Base-by-base conservation (phyloP, 768 basidiomycete genomes). In the Megacollybia marginata region DNA sequence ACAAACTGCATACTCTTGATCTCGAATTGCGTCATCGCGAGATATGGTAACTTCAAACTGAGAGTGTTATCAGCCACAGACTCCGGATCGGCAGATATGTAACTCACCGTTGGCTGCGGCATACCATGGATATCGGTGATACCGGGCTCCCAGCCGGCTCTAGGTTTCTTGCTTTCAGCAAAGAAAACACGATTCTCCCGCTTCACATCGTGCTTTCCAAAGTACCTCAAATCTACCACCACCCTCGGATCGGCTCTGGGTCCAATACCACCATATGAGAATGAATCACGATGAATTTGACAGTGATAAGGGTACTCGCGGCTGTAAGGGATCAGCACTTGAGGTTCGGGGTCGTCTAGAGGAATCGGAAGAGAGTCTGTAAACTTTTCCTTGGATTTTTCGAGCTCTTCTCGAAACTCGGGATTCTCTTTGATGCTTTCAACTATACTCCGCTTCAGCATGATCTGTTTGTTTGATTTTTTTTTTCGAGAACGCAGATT, bases 221-320 rank as follows among this genome's bases (percentile, higher is more conserved):
- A 13, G 46, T 38, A 40, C 38, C 62, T 52, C 31, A 60, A 54
- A 57, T 66, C 67, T 40, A 67, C 66, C 43, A 67, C 59, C 16
- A 63, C 44, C 2, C 67, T 62, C 5, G 59, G 45, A 48, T 69
- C 66, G 9, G 62, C 60, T 9, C 32, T 46, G 9, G 56, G 55
- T 2, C 60, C 67, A 34, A 59, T 55, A 5, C 57, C 65, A 47
- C 67, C 67, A 51, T 69, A 68, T 34, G 52, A 53, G 53, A 69
- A 69, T 5, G 66, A 65, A 48, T 68, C 67, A 35, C 65, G 63
- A 40, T 69, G 66, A 32, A 69, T 64, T 52, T 67, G 62, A 19
- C 57, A 54, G 55, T 67, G 65, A 60, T 62, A 67, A 40, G 18
- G 15, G 13, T 18, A 13, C 35, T 46, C 33, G 12, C 16, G 34